Percentiles rank a stretch among this genome's conserved stretches.
Conservation (phyloP, 2,329 filamentous ascomycete species). For the Fusarium brachygibbosum region DNA sequence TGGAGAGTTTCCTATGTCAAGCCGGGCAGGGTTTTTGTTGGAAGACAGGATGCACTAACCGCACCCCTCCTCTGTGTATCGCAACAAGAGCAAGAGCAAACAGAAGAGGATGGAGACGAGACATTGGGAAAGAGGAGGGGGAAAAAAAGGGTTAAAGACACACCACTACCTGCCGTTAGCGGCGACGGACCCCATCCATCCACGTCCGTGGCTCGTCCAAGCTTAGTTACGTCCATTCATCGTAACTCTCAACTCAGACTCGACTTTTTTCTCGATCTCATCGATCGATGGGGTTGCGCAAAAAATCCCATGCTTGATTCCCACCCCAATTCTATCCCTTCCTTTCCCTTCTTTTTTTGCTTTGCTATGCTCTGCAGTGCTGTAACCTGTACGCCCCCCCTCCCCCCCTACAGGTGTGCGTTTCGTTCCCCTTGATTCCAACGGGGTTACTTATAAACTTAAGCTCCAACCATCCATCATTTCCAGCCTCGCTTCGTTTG, state of each 20-base stretch:
- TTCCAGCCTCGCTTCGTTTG: constrained; percentile 37
- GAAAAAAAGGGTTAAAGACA: constrained; percentile 13
- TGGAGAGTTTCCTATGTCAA: constrained; percentile 26
- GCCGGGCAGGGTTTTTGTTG: constrained; percentile 17
- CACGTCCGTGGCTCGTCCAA: constrained; percentile 40
- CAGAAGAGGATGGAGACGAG: not conserved
- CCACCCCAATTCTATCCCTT: constrained; percentile 47
- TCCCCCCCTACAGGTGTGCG: constrained; percentile 14
- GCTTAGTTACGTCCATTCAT: constrained; percentile 33
- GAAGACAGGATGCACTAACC: constrained; percentile 10
- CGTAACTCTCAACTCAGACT: constrained; percentile 37
- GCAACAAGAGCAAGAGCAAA: not conserved
- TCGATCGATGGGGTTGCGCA: constrained; percentile 56
- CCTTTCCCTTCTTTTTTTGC: constrained; percentile 32
- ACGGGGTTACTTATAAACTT: constrained; percentile 44
- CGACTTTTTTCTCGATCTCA: constrained; percentile 52
- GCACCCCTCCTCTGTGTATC: constrained; percentile 2
- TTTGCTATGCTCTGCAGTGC: constrained; percentile 1
- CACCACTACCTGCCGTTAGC: constrained; percentile 31
- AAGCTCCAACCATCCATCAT: constrained; percentile 41
- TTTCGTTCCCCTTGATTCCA: constrained; percentile 29
- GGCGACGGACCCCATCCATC: constrained; percentile 10
- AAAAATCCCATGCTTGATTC: constrained; percentile 48
- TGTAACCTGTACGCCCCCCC: constrained; percentile 19
- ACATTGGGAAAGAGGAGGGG: no score